Base-by-base conservation (phyloP, 352 stramenopile genomes). In the Thalassiosira livingstoniorum region DNA sequence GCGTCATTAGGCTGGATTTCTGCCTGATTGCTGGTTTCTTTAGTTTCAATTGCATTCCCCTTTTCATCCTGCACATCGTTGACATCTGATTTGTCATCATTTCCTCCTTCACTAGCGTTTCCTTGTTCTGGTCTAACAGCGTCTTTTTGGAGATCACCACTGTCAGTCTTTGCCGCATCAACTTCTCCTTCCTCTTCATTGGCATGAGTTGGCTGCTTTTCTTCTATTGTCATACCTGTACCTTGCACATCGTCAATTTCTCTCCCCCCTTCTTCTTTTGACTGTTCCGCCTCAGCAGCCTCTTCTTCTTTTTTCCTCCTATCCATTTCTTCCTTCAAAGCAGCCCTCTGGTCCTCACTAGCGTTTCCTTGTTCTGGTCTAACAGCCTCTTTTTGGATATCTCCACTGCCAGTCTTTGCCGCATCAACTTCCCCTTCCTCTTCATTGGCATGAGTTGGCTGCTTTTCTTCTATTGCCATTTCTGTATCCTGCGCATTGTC, bases 241-340 rank as follows among this genome's bases (percentile, higher is more conserved):
- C 15, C 39, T 47, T 47, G 7, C 15, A 7, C 39, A 7, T 47
- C 39, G 39, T 18, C 39, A 47, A 18, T 47, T 18, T 47, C 39
- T 15, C 10, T 11, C 47, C 27, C 5, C n/a, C 55, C 13, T 18
- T 39, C 58, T 67, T n/a, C n/a, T 13, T 63, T 35, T 27, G 25
- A 5, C 47, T 47, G 25, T 21, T 27, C 27, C n/a, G n/a, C n/a
- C 31, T 63, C 65, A 27, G 25, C 31, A 0, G 62, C 65, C 4
- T 74, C 42, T 13, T 74, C 31, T 2, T 35, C 31, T 0, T 58
- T 18, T 2, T 13, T 11, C 21, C 25, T 10, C n/a, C 47, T 25
- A 21, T 65, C 60, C 58, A 55, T 32, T 10, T 54, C 42, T 1
- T 68, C 42, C 51, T 73, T 74, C 65, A 47, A 74, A 11, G 51